Evolutionary conservation across 768 basidiomycete species (phyloP).

Genomic region (Wakefieldia striispora): DNA sequence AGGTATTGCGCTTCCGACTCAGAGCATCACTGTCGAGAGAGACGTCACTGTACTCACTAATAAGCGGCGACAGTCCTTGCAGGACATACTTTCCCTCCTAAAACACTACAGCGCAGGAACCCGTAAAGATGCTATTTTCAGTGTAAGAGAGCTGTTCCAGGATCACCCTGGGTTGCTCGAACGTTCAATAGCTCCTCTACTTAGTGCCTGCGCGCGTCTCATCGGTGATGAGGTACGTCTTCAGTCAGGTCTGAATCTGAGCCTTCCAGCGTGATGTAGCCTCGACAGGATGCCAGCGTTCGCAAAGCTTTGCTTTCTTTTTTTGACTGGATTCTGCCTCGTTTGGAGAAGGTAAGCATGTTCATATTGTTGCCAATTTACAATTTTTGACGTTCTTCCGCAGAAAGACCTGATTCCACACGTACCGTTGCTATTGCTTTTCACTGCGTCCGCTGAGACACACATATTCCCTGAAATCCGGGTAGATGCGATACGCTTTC

Average conservation of each 20-base stretch:
- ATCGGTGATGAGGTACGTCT: conserved; percentile 76
- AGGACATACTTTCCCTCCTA: conserved; percentile 72
- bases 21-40: conserved; percentile 67
- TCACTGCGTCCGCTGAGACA: conserved; percentile 86
- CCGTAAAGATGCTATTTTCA: conserved; percentile 75
- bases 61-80: conserved; percentile 68
- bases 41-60: conserved; percentile 65
- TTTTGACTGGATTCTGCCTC: conserved; percentile 69
- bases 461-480: conserved; percentile 96
- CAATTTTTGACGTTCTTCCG: conserved; percentile 6
- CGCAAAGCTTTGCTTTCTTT: conserved; percentile 71
- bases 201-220: conserved; percentile 63
- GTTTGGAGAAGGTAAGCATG: conserved; percentile 51
- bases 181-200: conserved; percentile 49
- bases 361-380: background rate
- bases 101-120: conserved; percentile 82
- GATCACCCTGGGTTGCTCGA: conserved; percentile 55
- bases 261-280: background rate
- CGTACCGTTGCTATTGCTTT: conserved; percentile 72
- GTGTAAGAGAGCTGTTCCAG: conserved; percentile 70
- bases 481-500: conserved; percentile 80
- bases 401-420: conserved; percentile 77
- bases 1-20: conserved; percentile 90
- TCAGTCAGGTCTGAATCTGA: background rate
- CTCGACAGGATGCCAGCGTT: conserved; percentile 69